phyloP scores from a whole-genome alignment of 129 eudicot genomes.

The Helichrysum umbraculigerum region DNA sequence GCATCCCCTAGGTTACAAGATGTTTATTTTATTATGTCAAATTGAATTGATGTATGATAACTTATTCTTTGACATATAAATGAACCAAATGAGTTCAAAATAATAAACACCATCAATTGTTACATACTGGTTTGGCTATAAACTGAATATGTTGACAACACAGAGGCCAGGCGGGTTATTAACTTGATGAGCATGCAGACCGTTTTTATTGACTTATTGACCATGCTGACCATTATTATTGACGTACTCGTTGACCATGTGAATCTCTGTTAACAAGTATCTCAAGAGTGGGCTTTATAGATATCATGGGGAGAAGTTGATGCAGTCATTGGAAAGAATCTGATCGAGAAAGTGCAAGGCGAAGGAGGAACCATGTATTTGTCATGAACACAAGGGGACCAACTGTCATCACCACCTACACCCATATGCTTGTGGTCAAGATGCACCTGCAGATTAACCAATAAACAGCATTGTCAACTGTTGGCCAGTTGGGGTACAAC shows the following conservation, averaged over 20 bases:
- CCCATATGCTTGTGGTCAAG: constrained; percentile 99
- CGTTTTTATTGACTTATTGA: constrained; percentile 7
- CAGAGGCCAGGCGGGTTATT: background rate
- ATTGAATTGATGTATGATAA: background rate
- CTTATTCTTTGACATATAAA: constrained; percentile 8
- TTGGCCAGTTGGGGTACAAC: background rate
- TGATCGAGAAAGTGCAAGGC: constrained; percentile 68
- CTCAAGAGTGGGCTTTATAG: constrained; percentile 50
- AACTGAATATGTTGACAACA: background rate
- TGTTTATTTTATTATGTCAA: background rate
- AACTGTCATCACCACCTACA: constrained; percentile 95
- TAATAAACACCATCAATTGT: background rate
- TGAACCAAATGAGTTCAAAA: constrained; percentile 12
- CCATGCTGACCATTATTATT: constrained; percentile 2
- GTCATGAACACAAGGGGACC: constrained; percentile 89
- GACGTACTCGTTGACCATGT: constrained; percentile 14
- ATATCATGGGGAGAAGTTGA: constrained; percentile 45
- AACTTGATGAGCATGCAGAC: background rate
- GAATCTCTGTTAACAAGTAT: background rate
- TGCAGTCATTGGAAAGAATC: constrained; percentile 58
- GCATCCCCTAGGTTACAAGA: background rate
- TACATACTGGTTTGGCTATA: constrained; percentile 3
- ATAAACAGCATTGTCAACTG: constrained; percentile 1
- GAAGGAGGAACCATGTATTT: constrained; percentile 70
- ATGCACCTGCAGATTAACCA: constrained; percentile 63